These are phyloP conservation scores for Globisporangium lucens DNA, from an alignment of 352 stramenopile genomes.

Conservation along the genomic window DNA sequence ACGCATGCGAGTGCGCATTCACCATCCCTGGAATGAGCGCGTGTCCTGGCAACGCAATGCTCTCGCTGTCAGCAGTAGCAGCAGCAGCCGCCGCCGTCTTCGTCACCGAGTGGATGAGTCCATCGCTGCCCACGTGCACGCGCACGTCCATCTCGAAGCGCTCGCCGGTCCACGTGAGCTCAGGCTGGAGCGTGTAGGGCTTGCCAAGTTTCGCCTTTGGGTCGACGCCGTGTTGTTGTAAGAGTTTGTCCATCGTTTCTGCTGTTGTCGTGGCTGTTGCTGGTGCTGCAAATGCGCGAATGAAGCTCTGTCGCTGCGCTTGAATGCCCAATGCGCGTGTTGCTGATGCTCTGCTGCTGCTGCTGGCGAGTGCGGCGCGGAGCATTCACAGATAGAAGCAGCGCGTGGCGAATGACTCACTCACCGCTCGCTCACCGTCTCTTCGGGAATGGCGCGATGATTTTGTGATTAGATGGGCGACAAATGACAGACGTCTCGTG, in stretches of 20 bases:
- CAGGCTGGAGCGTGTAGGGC: conserved; percentile 53
- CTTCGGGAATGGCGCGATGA: not conserved
- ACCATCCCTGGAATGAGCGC: conserved; percentile 70
- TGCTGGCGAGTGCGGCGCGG: not conserved
- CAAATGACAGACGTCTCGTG: not conserved
- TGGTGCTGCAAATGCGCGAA: conserved; percentile 1
- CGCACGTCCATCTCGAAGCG: conserved; percentile 49
- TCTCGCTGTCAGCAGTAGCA: not conserved
- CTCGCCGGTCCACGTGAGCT: conserved; percentile 68
- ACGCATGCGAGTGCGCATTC: conserved; percentile 81
- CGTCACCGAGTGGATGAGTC: conserved; percentile 39
- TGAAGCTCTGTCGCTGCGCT: not conserved
- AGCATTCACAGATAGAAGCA: conserved; percentile 9
- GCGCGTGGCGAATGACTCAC: not conserved
- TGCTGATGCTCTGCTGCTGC: not conserved
- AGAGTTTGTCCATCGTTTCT: conserved; percentile 22
- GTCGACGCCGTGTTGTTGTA: conserved; percentile 14
- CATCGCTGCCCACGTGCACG: conserved; percentile 49
- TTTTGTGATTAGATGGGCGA: conserved; percentile 2
- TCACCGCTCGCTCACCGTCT: not conserved
- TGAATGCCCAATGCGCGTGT: not conserved
- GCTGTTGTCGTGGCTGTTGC: not conserved
- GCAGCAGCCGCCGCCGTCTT: conserved; percentile 5
- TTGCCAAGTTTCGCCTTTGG: conserved; percentile 7
- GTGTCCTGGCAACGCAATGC: conserved; percentile 36